Percentiles rank a stretch among this genome's conserved stretches.
phyloP scores from a whole-genome alignment of 768 basidiomycete species.

The Clavulina sp. region DNA sequence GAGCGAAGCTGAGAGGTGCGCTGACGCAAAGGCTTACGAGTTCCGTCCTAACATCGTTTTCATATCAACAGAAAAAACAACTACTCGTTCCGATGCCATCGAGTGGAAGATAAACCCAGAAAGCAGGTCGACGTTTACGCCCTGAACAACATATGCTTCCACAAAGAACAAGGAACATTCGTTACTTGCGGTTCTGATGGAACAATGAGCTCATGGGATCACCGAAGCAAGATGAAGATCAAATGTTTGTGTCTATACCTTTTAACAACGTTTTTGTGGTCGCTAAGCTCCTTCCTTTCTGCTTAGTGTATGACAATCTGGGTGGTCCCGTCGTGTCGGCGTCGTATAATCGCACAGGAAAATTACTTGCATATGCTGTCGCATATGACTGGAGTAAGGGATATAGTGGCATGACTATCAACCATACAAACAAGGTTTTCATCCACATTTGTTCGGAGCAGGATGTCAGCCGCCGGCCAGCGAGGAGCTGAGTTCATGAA shows the following conservation, averaged over 20 bases:
- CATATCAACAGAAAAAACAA: slow-evolving; percentile 33
- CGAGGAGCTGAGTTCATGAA: too few relatives aligned
- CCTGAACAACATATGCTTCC: slow-evolving; percentile 77
- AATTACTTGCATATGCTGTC: slow-evolving; percentile 12
- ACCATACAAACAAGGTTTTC: slow-evolving; percentile 54
- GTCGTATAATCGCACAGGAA: slow-evolving; percentile 12
- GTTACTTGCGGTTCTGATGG: slow-evolving; percentile 46
- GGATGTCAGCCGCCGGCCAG: slow-evolving; percentile 11
- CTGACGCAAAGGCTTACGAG: neutral
- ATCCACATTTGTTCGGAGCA: slow-evolving; percentile 47
- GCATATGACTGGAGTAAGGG: slow-evolving; percentile 17
- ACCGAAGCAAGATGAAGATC: neutral
- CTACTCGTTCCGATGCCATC: slow-evolving; percentile 79
- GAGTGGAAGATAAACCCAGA: slow-evolving; percentile 35
- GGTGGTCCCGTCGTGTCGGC: slow-evolving; percentile 1
- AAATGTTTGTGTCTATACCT: neutral
- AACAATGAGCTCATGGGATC: neutral
- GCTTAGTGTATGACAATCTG: neutral
- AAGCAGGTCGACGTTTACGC: slow-evolving; percentile 57
- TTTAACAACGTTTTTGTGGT: slow-evolving; percentile 5
- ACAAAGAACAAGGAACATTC: slow-evolving; percentile 70
- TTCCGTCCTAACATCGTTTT: neutral
- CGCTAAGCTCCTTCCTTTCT: slow-evolving; percentile 4
- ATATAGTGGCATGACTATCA: slow-evolving; percentile 12
- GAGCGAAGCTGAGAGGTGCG: slow-evolving; percentile 1